These are phyloP conservation scores for Lentinula sp. DNA, from an alignment of 768 basidiomycete species.

Conservation along the genomic window DNA sequence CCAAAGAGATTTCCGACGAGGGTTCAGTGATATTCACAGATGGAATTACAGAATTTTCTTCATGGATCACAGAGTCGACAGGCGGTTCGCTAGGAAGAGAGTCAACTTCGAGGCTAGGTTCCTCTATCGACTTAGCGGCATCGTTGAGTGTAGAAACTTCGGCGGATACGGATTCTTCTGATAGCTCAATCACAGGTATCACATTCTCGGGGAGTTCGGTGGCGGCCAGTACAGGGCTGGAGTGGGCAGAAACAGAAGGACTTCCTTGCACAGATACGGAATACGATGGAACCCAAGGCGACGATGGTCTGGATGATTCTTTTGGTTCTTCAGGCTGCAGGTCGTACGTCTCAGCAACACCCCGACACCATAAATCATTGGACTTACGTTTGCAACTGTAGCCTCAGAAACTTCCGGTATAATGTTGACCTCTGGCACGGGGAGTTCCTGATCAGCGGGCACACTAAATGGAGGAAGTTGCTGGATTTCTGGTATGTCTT, in stretches of 20 bases:
- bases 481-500: constrained; percentile 9
- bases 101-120: neutral
- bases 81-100: too few species aligned
- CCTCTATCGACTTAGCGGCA: neutral
- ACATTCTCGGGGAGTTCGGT: neutral
- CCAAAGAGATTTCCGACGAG: neutral
- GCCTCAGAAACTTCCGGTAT: neutral
- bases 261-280: constrained; percentile 35
- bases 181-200: neutral
- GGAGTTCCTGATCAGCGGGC: neutral
- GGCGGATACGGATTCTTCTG: neutral
- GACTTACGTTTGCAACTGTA: neutral
- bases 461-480: neutral
- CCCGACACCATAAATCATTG: neutral
- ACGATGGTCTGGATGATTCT: constrained; percentile 9
- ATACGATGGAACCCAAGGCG: constrained; percentile 36
- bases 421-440: neutral
- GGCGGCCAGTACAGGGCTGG: neutral
- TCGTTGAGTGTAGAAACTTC: neutral
- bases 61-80: neutral
- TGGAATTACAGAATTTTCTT: neutral
- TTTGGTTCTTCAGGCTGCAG: neutral
- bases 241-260: neutral
- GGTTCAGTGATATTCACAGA: neutral
- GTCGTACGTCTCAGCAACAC: neutral